A percentile compares a stretch with the other conserved stretches of the same genome.
These are phyloP conservation scores for Friedmanniomyces endolithicus DNA, from an alignment of 495 filamentous ascomycete species.

Conservation along the genomic window DNA sequence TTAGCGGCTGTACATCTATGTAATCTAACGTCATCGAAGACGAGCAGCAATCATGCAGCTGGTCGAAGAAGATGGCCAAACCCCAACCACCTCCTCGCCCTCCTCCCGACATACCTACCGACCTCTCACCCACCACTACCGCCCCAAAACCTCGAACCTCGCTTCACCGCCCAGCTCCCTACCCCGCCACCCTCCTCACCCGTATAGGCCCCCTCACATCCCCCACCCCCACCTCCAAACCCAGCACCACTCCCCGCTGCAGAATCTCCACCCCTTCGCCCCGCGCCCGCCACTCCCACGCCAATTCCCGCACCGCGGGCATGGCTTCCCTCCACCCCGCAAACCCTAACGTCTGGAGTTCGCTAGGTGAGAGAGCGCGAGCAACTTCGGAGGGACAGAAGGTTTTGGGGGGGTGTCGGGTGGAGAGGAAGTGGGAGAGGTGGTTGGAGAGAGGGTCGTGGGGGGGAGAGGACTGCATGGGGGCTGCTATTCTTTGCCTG, in stretches of 20 bases:
- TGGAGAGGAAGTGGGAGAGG: constrained; percentile 12
- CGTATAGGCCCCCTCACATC: constrained; percentile 35
- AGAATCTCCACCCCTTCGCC: constrained; percentile 36
- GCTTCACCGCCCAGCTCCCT: not conserved
- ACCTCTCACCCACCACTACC: too few species aligned
- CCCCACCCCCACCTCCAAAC: constrained; percentile 17
- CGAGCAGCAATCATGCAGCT: too few species aligned
- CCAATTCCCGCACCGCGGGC: constrained; percentile 30
- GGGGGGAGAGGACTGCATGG: not conserved
- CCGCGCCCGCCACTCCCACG: constrained; percentile 26
- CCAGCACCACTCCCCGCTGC: constrained; percentile 34
- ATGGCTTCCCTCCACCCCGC: constrained; percentile 35
- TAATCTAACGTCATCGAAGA: too few species aligned
- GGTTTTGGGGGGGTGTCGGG: constrained; percentile 33
- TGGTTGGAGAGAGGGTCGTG: constrained; percentile 6
- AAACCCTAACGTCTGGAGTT: constrained; percentile 26
- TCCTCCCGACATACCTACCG: too few species aligned
- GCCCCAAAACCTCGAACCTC: too few species aligned
- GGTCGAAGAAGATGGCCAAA: too few species aligned
- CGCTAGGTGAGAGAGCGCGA: constrained; percentile 27
- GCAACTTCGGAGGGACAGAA: constrained; percentile 41
- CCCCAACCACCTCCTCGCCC: too few species aligned
- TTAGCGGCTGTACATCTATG: not conserved
- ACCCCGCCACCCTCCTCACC: constrained; percentile 19
- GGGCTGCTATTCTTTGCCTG: too few species aligned